Base-by-base conservation (phyloP, 768 basidiomycete species). In the Suillus spraguei region DNA sequence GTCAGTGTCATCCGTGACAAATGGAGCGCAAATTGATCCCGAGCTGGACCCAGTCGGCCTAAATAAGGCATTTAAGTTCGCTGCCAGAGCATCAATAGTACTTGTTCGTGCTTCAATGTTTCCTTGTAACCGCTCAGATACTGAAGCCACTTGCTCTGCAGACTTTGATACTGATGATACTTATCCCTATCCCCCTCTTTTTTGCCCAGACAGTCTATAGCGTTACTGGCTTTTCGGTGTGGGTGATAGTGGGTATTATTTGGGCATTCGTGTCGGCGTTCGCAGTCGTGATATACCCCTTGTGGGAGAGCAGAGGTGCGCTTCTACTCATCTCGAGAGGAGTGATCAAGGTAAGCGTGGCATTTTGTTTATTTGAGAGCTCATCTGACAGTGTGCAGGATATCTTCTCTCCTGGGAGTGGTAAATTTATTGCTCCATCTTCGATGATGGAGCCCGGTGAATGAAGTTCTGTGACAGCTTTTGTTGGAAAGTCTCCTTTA, bases 141-240 rank as follows among this genome's bases (percentile, higher is more conserved):
- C 44, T n/a, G 38, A 59, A 47, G 44, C 64, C 56, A 24, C 36
- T 32, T 49, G 10, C 32, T 60, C 17, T 55, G 14, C 67, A 86
- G 89, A 81, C 85, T 59, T 54, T 89, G 35, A 70, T 92, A 6
- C 77, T 93, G 69, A 82, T 93, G 67, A 76, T 94, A 67, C 60
- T 94, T 61, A 86, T 97, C 60, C 96, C 95, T 0, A 76, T 97
- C 2, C 94, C 94, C 3, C 80, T 96, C 9, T 97, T 97, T 81
- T 92, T 91, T 72, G 88, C 92, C 0, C 82, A 84, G 47, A 89
- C 91, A 36, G 77, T 95, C 28, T 95, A 86, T 65, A 82, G 83
- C 28, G 80, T 84, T 46, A 67, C 76, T 11, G 91, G 90, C 6
- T 81, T 94, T 63, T 84, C 86, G 0, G 89, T 84, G 0, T 97